phyloP scores from a whole-genome alignment of 495 filamentous ascomycete genomes.

The Hyaloscypha hepaticicola region DNA sequence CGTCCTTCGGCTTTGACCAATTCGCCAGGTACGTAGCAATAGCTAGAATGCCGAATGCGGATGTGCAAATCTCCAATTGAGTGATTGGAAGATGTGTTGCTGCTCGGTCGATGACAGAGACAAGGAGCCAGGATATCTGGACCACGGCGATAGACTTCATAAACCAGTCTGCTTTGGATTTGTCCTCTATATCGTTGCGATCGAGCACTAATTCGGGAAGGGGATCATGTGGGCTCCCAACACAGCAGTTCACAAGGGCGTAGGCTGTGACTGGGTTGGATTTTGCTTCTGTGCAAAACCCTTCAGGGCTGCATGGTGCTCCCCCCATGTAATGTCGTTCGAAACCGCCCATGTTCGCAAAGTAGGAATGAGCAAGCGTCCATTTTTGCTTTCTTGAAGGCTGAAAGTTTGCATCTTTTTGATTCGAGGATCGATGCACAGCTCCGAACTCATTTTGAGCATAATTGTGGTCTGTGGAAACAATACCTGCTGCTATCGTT shows the following conservation, averaged over 20 bases:
- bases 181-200: not conserved
- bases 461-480: too few species aligned
- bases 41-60: not conserved
- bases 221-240: not conserved
- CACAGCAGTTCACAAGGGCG: not conserved
- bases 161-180: slow-evolving; percentile 2
- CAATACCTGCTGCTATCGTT: too few species aligned
- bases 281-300: too few species aligned
- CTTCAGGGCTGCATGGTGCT: too few species aligned
- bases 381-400: not conserved
- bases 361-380: not conserved
- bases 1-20: slow-evolving; percentile 3
- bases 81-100: not conserved
- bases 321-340: not conserved
- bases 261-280: not conserved
- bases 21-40: not conserved
- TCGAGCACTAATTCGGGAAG: not conserved
- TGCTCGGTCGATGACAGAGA: not conserved
- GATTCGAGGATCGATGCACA: too few species aligned
- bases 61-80: not conserved
- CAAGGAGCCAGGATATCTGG: not conserved
- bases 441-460: too few species aligned
- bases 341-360: not conserved
- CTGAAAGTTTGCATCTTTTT: too few species aligned
- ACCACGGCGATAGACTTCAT: not conserved